Conservation (phyloP, 1,284 basidiomycete species). For the Marasmius tenuissimus region DNA sequence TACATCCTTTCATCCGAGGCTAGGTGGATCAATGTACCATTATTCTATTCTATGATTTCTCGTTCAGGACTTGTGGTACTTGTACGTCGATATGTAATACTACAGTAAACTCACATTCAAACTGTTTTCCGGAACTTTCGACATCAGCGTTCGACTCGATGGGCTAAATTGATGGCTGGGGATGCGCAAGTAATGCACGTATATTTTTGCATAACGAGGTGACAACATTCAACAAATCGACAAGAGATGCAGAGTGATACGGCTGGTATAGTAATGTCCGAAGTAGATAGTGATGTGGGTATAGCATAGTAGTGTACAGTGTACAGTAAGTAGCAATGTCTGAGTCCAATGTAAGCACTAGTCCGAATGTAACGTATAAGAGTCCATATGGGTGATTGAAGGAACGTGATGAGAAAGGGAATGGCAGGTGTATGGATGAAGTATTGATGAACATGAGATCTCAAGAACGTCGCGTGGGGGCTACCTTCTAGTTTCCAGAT, state of each 20-base stretch:
- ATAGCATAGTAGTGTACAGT: conserved; percentile 2
- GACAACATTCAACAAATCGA: too few species aligned
- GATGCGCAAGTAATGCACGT: too few species aligned
- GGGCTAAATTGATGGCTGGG: too few species aligned
- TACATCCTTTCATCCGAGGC: conserved; percentile 85
- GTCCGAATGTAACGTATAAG: not conserved
- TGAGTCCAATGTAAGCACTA: not conserved
- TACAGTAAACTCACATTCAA: too few species aligned
- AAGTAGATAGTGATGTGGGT: not conserved
- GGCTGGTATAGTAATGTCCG: conserved; percentile 1
- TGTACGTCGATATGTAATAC: too few species aligned
- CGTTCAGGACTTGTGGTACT: too few species aligned
- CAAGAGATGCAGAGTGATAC: not conserved
- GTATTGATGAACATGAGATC: not conserved
- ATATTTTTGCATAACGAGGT: too few species aligned
- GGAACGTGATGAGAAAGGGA: not conserved
- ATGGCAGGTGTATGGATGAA: not conserved
- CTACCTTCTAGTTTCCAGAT: not conserved
- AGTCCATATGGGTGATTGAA: not conserved
- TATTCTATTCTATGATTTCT: too few species aligned
- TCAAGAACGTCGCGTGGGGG: not conserved
- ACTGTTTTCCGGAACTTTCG: too few species aligned
- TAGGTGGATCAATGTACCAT: conserved; percentile 22
- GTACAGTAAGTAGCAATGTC: not conserved
- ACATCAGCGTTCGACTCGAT: too few species aligned